These are phyloP conservation scores for Euphorbia corollata DNA, from an alignment of 441 rosid genomes.

Conservation along the genomic window DNA sequence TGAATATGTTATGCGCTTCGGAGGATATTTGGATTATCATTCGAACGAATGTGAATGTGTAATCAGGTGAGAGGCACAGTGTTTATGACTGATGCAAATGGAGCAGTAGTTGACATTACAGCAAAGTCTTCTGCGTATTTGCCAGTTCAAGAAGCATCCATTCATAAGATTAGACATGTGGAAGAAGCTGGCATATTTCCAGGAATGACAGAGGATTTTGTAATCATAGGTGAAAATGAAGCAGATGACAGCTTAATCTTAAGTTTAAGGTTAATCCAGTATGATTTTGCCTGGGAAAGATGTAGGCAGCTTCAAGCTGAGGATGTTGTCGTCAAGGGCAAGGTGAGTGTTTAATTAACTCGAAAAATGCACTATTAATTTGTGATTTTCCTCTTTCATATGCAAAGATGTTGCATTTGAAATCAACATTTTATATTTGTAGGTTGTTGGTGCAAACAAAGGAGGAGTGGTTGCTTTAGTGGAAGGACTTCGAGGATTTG, in stretches of 20 bases:
- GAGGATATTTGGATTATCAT: conserved; percentile 9
- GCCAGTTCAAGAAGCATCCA: conserved; percentile 74
- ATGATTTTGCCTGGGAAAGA: conserved; percentile 89
- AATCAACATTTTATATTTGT: conserved; percentile 15
- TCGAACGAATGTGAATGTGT: not conserved
- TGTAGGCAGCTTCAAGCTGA: conserved; percentile 98
- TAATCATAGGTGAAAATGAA: conserved; percentile 69
- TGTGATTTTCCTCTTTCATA: not conserved
- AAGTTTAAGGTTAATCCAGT: conserved; percentile 66
- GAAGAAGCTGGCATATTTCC: conserved; percentile 85
- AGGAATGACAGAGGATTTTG: conserved; percentile 79
- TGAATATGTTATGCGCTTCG: not conserved
- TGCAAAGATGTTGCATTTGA: conserved; percentile 6
- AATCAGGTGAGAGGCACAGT: conserved; percentile 78
- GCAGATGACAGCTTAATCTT: conserved; percentile 72
- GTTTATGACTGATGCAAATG: conserved; percentile 53
- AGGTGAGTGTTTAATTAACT: conserved; percentile 35
- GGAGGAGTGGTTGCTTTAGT: conserved; percentile 87
- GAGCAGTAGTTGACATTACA: conserved; percentile 79
- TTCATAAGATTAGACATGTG: conserved; percentile 59
- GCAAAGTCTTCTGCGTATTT: conserved; percentile 80
- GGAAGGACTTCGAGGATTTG: conserved; percentile 84
- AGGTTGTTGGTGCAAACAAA: conserved; percentile 85
- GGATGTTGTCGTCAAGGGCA: conserved; percentile 82
- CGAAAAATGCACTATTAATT: not conserved